phyloP scores from a whole-genome alignment of 352 stramenopile species.

The Globisporangium perplexum region DNA sequence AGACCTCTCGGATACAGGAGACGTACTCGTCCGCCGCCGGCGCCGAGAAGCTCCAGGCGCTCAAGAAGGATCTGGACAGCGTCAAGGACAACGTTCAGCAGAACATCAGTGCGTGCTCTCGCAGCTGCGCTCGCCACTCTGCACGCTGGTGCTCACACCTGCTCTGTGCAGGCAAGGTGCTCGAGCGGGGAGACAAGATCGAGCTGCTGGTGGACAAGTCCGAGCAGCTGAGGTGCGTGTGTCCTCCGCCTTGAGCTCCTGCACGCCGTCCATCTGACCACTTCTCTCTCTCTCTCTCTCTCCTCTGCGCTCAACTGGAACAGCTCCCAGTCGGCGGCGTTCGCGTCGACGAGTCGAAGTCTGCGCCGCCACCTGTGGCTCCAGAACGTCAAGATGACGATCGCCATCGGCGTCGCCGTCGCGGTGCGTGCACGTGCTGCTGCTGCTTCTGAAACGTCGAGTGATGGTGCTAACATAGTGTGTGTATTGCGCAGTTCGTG shows the following conservation, averaged over 20 bases:
- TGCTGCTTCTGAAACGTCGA: too few relatives aligned
- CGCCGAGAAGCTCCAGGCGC: constrained; percentile 65
- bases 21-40: constrained; percentile 70
- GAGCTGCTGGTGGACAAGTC: constrained; percentile 85
- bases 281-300: too few relatives aligned
- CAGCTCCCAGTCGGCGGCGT: constrained; percentile 75
- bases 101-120: constrained; percentile 62
- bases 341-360: constrained; percentile 78
- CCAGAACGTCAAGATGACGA: constrained; percentile 87
- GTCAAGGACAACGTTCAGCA: constrained; percentile 78
- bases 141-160: background rate
- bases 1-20: constrained; percentile 29
- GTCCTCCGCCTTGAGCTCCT: too few relatives aligned
- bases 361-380: constrained; percentile 79
- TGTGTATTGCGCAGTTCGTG: constrained; percentile 26
- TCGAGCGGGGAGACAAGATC: constrained; percentile 86
- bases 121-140: background rate
- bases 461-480: background rate
- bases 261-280: background rate
- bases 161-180: constrained; percentile 51
- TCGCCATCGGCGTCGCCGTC: constrained; percentile 63
- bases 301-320: background rate
- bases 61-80: constrained; percentile 77
- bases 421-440: constrained; percentile 49
- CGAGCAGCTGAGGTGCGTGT: constrained; percentile 71